Conservation (phyloP, 2,329 filamentous ascomycete genomes). For the Clarireedia hainanense region DNA sequence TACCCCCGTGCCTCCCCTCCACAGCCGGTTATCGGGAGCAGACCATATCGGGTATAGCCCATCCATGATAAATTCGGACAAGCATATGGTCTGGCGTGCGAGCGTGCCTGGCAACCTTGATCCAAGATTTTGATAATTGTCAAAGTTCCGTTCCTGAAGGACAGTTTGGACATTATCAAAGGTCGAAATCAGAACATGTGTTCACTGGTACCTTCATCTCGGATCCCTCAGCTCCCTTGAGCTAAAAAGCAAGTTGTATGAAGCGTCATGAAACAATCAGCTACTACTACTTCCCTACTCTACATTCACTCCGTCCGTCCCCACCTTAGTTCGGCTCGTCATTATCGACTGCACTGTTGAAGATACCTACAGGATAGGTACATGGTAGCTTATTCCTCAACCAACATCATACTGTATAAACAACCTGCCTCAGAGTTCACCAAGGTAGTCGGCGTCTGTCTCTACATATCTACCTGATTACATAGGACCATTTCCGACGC, state of each 20-base stretch:
- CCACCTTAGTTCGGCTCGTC: not conserved
- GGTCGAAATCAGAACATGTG: not conserved
- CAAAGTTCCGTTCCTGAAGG: too few relatives aligned
- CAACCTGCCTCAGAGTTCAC: too few relatives aligned
- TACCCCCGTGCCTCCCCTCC: not conserved
- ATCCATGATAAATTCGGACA: not conserved
- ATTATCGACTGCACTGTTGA: not conserved
- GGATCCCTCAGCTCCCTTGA: not conserved
- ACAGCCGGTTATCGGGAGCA: conserved; percentile 1
- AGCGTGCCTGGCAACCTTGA: not conserved
- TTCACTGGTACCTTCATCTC: not conserved
- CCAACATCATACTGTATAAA: not conserved
- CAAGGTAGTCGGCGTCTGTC: too few relatives aligned
- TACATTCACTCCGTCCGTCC: not conserved
- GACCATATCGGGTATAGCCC: not conserved
- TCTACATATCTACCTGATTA: too few relatives aligned
- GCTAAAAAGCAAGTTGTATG: not conserved
- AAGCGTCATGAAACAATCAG: not conserved
- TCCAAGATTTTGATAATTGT: not conserved
- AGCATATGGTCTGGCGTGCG: not conserved
- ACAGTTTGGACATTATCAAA: too few relatives aligned
- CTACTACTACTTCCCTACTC: too few relatives aligned
- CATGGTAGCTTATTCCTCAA: not conserved
- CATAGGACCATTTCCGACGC: too few relatives aligned
- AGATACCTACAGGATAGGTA: not conserved